Percentiles rank a stretch among this genome's conserved stretches.
These are phyloP conservation scores for Funneliformis mosseae DNA, from an alignment of 192 early-diverging fungal species.

Conservation along the genomic window DNA sequence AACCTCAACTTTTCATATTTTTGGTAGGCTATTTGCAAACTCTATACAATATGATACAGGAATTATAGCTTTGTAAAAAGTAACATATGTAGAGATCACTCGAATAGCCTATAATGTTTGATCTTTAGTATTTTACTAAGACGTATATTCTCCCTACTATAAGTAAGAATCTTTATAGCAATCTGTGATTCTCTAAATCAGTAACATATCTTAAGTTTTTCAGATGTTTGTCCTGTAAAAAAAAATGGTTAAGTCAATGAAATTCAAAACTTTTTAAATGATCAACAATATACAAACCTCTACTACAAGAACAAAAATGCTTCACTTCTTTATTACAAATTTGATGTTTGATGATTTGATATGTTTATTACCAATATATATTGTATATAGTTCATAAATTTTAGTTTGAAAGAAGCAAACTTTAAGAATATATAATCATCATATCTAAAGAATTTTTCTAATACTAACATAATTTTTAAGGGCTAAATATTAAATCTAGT, in stretches of 20 bases:
- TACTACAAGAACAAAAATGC: not conserved
- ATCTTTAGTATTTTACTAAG: not conserved
- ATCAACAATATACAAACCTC: not conserved
- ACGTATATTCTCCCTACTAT: not conserved
- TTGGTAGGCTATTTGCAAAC: not conserved
- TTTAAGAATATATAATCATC: not conserved
- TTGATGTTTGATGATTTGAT: not conserved
- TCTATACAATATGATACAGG: not conserved
- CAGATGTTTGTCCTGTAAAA: not conserved
- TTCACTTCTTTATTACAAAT: not conserved
- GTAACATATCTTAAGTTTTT: not conserved
- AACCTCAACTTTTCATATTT: not conserved
- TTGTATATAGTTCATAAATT: not conserved
- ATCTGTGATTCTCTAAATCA: not conserved
- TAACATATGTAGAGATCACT: not conserved
- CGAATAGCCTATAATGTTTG: not conserved
- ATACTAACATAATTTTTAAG: not conserved
- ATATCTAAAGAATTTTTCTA: not conserved
- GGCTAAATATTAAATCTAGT: not conserved
- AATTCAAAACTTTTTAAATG: not conserved
- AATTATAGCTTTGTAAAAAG: too few species aligned
- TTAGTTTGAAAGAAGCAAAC: not conserved
- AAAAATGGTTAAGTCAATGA: not conserved
- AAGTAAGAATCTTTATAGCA: not conserved
- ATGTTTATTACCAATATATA: not conserved